A percentile compares a stretch with the other conserved stretches of the same genome.
phyloP scores from a whole-genome alignment of 2,329 filamentous ascomycete genomes.

The Pseudocercospora musae region DNA sequence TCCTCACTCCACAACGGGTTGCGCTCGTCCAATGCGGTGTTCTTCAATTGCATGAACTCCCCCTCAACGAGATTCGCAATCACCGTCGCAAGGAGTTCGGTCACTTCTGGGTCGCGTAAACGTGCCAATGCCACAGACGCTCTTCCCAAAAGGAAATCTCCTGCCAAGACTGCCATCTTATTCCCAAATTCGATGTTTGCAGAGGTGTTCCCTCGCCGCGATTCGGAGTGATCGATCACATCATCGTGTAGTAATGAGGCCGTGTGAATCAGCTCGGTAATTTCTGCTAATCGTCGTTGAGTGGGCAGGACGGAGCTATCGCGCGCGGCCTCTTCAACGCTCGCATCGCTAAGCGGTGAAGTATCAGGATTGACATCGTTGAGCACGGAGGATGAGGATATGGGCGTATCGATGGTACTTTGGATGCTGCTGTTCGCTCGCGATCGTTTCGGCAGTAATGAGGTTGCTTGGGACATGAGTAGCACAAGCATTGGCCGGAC shows the following conservation, averaged over 20 bases:
- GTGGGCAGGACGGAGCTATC: constrained; percentile 79
- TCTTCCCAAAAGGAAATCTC: constrained; percentile 91
- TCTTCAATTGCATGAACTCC: constrained; percentile 99
- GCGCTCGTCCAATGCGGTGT: constrained; percentile 83
- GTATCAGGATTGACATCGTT: constrained; percentile 75
- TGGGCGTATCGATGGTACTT: constrained; percentile 55
- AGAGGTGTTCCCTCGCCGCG: constrained; percentile 77
- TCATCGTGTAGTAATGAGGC: constrained; percentile 96
- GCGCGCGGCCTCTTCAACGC: constrained; percentile 46
- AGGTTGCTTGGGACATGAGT: constrained; percentile 91
- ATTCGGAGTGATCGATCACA: constrained; percentile 89
- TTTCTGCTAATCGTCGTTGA: constrained; percentile 88
- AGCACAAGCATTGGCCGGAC: constrained; percentile 91
- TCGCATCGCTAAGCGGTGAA: constrained; percentile 51
- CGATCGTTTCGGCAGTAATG: constrained; percentile 66
- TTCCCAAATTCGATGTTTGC: constrained; percentile 96
- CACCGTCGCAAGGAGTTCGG: constrained; percentile 89
- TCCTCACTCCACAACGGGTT: constrained; percentile 85
- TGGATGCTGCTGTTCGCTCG: constrained; percentile 36
- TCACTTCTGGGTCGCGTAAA: constrained; percentile 87
- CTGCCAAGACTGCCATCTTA: constrained; percentile 97
- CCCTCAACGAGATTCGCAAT: constrained; percentile 97
- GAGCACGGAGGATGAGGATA: constrained; percentile 62
- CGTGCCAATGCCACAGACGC: constrained; percentile 91
- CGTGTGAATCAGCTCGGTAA: constrained; percentile 95